phyloP scores from a whole-genome alignment of 805 yeast species.

The Barnettozyma sucrosica region DNA sequence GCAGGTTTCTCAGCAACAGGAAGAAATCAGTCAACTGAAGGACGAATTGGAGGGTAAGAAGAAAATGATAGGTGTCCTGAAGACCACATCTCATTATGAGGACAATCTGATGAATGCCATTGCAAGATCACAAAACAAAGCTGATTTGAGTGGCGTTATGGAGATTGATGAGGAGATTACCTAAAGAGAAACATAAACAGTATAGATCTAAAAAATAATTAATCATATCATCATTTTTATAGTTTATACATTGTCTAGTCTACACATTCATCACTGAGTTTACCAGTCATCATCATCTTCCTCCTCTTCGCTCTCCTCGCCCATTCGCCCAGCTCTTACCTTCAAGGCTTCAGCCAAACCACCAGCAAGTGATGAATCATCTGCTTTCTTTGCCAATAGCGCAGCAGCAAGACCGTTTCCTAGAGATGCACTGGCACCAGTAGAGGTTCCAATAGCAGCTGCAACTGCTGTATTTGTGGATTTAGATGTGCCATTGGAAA shows the following conservation, averaged over 20 bases:
- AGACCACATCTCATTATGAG: slow-evolving; percentile 58
- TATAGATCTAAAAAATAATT: not conserved
- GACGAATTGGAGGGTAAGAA: slow-evolving; percentile 67
- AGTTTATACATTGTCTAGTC: not conserved
- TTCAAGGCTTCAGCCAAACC: slow-evolving; percentile 85
- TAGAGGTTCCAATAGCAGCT: slow-evolving; percentile 16
- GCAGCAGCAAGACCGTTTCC: slow-evolving; percentile 67
- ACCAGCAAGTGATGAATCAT: slow-evolving; percentile 63
- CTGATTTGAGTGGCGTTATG: slow-evolving; percentile 42
- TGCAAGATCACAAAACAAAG: not conserved
- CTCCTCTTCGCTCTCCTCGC: slow-evolving; percentile 59
- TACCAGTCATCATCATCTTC: slow-evolving; percentile 81
- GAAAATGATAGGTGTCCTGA: slow-evolving; percentile 67
- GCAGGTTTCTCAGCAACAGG: slow-evolving; percentile 53
- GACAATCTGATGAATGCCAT: slow-evolving; percentile 27
- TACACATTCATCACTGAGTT: slow-evolving; percentile 64
- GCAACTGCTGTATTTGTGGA: slow-evolving; percentile 11
- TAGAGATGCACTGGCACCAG: slow-evolving; percentile 14
- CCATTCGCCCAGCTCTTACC: slow-evolving; percentile 64
- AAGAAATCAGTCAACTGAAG: slow-evolving; percentile 60
- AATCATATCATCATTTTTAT: not conserved
- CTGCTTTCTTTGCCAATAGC: slow-evolving; percentile 53
- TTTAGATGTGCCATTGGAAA: slow-evolving; percentile 21
- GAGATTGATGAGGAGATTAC: slow-evolving; percentile 32
- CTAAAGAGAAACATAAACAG: not conserved